Evolutionary conservation across 345 rosid species (phyloP), one percentile per base, ranked within the genome.

Genomic region (Leavenworthia alabamica): DNA sequence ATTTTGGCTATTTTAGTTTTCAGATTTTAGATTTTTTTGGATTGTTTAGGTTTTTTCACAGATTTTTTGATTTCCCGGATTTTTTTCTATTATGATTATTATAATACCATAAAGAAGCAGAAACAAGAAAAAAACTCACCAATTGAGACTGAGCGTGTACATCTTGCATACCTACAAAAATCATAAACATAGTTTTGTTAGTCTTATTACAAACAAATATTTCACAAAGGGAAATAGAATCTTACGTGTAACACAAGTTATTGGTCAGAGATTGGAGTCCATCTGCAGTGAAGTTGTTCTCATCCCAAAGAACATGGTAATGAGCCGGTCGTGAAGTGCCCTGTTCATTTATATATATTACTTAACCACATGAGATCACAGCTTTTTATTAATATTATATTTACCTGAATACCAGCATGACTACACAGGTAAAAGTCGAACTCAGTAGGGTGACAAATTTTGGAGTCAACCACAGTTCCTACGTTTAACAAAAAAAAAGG

Each of bases 391-490:
- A 12, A 42, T 29, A 2, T 19, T 14, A 0, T 8, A 3, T 36
- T 20, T 73, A 88, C 98, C 93, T 87, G 90, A 73, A 94, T 94
- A 15, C 99, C 99, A 39, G 99, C 99, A 71, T 94, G 99, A 53
- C 99, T 90, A 70, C 99, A 94, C 2, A 94, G 85, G 46, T 94
- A 94, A 43, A 94, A 94, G 71, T 94, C 99, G 16, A 94, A 94
- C 45, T 94, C 99, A 0, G 97, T 94, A 3, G 99, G 99, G 62
- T 90, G 99, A 66, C 99, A 90, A 24, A 94, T 94, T 74, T 90
- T 94, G 3, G 99, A 94, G 70, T 94, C 99, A 40, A 94, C 97
- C 0, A 94, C 99, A 7, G 99, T 94, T 8, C 99, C 98, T 92
- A 73, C 9, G 41, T 51, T n/a, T 43, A 43, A 14, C 48, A n/a